These are phyloP conservation scores for Cynanchum wilfordii DNA, from an alignment of 257 asterid genomes.

Conservation along the genomic window DNA sequence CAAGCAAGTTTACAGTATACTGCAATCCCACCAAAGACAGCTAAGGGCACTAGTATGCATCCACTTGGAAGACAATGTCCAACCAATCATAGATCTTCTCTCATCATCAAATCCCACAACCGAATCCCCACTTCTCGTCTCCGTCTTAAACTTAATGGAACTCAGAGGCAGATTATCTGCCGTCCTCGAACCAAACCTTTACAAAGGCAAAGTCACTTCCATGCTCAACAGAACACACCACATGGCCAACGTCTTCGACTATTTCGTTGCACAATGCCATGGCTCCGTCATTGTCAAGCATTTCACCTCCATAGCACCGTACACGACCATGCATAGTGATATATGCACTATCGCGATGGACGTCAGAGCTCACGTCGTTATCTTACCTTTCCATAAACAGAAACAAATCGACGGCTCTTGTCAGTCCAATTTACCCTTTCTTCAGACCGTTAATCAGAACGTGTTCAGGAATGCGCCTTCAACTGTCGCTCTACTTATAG, in stretches of 20 bases:
- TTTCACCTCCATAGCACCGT: constrained; percentile 55
- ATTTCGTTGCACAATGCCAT: constrained; percentile 20
- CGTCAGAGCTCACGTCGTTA: constrained; percentile 34
- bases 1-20: constrained; percentile 30
- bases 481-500: constrained; percentile 53
- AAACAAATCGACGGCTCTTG: constrained; percentile 40
- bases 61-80: constrained; percentile 44
- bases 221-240: constrained; percentile 37
- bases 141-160: constrained; percentile 46
- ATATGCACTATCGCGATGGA: constrained; percentile 50
- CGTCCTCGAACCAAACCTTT: constrained; percentile 29
- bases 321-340: constrained; percentile 62
- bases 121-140: constrained; percentile 31
- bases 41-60: constrained; percentile 46
- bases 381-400: constrained; percentile 57
- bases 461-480: constrained; percentile 54
- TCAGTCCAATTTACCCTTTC: constrained; percentile 24
- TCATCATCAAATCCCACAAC: constrained; percentile 38
- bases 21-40: constrained; percentile 29
- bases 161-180: constrained; percentile 54
- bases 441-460: constrained; percentile 46
- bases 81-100: constrained; percentile 43
- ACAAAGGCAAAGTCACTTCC: constrained; percentile 24
- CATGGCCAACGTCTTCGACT: constrained; percentile 38
- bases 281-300: constrained; percentile 32